Base-by-base conservation (phyloP, 805 yeast species). In the Komagataella ulmi region DNA sequence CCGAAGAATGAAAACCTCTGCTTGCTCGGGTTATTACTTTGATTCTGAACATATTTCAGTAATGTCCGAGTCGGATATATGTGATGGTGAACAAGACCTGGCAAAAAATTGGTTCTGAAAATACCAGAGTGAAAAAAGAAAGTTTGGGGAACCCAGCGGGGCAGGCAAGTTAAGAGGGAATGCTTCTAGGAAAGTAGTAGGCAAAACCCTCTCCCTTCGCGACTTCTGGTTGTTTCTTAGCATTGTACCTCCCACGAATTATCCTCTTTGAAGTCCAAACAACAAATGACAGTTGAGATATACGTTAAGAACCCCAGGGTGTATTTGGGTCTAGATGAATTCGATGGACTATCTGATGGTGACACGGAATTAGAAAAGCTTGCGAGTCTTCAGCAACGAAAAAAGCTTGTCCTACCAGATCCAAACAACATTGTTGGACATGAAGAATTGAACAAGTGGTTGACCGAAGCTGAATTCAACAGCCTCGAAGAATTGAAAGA, bases 1-100 rank as follows among this genome's bases (percentile, higher is more conserved):
- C 21, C 47, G 47, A 45, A n/a, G 47, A 21, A 7, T 45, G 47
- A n/a, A 45, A 45, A 30, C 47, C 47, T 45, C 47, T 45, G 47
- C 47, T 30, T 8, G 40, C 40, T 8, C 40, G 40, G 40, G 40
- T 30, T 30, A 30, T 30, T 30, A 30, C 40, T 12, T 30, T 30
- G 8, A 30, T 30, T 30, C 40, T 30, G 40, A 30, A 30, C 40
- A 30, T 30, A 30, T 30, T 30, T 30, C 40, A 30, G 40, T 30
- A 12, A 30, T 30, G n/a, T 30, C 40, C 40, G 40, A 30, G 14
- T n/a, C 30, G 10, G 23, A 46, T n/a, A 24, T 46, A 36, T 46
- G 48, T 46, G 48, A 30, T 30, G 40, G 5, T 21, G 8, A 23
- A 21, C 23, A 21, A 23, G 30, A 17, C 17, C 24, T 18, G 47